Conservation (phyloP, 2,329 filamentous ascomycete genomes). For the Dactylellina drechsleri region DNA sequence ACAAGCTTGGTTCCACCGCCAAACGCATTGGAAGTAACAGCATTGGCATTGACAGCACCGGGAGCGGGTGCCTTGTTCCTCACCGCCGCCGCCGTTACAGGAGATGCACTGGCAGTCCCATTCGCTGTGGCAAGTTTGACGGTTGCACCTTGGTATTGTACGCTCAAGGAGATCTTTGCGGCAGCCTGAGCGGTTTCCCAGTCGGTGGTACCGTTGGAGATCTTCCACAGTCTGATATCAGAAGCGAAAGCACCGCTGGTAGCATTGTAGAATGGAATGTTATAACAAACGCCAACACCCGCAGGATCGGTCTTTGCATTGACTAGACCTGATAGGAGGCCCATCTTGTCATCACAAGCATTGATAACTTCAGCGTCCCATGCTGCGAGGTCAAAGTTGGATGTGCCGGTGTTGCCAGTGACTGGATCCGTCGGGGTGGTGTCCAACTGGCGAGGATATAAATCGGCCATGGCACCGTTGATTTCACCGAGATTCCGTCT, state of each 20-base stretch:
- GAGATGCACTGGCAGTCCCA: neutral
- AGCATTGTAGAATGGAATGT: slow-evolving; percentile 76
- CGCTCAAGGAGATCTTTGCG: slow-evolving; percentile 62
- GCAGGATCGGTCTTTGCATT: slow-evolving; percentile 75
- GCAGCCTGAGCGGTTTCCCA: slow-evolving; percentile 62
- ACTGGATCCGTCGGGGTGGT: slow-evolving; percentile 30
- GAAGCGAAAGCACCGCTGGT: slow-evolving; percentile 77
- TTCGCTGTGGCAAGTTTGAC: slow-evolving; percentile 61
- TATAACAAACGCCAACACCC: slow-evolving; percentile 84
- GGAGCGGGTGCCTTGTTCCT: neutral
- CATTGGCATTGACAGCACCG: neutral
- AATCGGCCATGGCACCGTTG: neutral
- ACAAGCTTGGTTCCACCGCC: neutral
- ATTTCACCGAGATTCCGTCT: slow-evolving; percentile 34
- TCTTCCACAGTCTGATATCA: slow-evolving; percentile 78
- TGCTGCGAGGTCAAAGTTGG: slow-evolving; percentile 23
- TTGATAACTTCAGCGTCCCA: slow-evolving; percentile 44
- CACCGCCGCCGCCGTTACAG: neutral
- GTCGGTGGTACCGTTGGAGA: slow-evolving; percentile 68
- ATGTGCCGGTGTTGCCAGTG: slow-evolving; percentile 35
- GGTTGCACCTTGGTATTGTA: slow-evolving; percentile 63
- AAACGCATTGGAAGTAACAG: slow-evolving; percentile 1
- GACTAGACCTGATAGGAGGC: slow-evolving; percentile 62
- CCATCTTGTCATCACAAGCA: slow-evolving; percentile 29
- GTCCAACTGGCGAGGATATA: slow-evolving; percentile 22